phyloP scores from a whole-genome alignment of 345 rosid genomes.

The Rhizophora mangle region DNA sequence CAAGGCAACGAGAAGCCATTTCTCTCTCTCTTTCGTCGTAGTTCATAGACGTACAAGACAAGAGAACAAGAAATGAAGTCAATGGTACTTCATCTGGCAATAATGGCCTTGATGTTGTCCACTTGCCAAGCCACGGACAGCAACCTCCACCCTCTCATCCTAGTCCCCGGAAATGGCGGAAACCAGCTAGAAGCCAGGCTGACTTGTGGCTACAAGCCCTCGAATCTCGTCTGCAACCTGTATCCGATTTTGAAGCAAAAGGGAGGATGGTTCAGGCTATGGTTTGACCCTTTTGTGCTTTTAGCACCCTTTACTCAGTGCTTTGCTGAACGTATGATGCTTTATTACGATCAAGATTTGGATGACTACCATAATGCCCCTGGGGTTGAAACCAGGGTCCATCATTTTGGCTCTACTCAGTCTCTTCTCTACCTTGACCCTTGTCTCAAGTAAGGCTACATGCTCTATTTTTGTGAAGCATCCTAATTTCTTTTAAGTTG shows the following conservation, averaged over 20 bases:
- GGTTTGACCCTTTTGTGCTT: constrained; percentile 72
- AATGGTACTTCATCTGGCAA: constrained; percentile 6
- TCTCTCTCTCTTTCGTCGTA: not conserved
- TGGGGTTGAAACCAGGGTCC: constrained; percentile 67
- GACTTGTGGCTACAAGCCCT: constrained; percentile 52
- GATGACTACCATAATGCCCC: constrained; percentile 79
- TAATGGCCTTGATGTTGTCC: constrained; percentile 30
- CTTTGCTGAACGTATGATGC: constrained; percentile 70
- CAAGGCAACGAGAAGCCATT: not conserved
- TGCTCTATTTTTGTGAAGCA: no score
- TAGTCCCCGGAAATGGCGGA: constrained; percentile 85
- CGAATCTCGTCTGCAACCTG: constrained; percentile 48
- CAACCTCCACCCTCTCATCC: constrained; percentile 58
- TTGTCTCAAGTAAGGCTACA: constrained; percentile 49
- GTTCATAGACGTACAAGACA: not conserved
- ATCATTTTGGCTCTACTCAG: constrained; percentile 60
- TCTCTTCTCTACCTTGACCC: constrained; percentile 75
- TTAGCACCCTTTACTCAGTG: constrained; percentile 67
- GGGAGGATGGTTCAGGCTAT: constrained; percentile 82
- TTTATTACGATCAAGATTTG: constrained; percentile 46
- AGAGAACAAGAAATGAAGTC: constrained; percentile 18
- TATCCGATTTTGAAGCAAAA: constrained; percentile 43
- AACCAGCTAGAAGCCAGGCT: constrained; percentile 80
- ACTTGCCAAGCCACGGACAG: constrained; percentile 32
- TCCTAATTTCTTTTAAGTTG: no score